These are phyloP conservation scores for Omphalea diandra DNA, from an alignment of 441 rosid genomes.

Conservation along the genomic window DNA sequence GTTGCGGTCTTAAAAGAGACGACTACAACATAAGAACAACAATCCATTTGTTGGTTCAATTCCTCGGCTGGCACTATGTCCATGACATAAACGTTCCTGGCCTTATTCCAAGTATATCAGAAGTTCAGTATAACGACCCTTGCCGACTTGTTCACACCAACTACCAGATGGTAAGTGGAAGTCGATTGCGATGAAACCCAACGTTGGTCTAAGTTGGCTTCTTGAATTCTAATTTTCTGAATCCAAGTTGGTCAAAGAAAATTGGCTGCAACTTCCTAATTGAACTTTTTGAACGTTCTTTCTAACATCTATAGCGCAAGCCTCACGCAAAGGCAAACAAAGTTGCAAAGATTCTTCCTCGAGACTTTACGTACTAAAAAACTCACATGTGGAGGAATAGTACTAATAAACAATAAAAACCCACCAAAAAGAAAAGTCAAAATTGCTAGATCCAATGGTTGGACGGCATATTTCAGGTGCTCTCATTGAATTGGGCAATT, in stretches of 20 bases:
- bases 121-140: too few species aligned
- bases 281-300: neutral
- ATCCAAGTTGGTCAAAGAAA: neutral
- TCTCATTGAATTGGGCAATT: neutral
- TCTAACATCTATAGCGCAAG: neutral
- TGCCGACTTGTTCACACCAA: too few species aligned
- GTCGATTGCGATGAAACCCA: neutral
- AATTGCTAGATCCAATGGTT: neutral
- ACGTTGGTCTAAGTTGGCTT: constrained; percentile 16
- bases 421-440: neutral
- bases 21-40: neutral
- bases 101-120: too few species aligned
- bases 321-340: constrained; percentile 21
- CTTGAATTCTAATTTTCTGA: neutral
- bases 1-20: neutral
- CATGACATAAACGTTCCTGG: neutral
- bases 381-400: neutral
- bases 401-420: neutral
- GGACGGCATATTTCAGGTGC: neutral
- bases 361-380: constrained; percentile 20
- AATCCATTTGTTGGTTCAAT: neutral
- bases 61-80: neutral
- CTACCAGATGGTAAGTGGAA: too few species aligned
- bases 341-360: constrained; percentile 10
- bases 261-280: neutral